Evolutionary conservation across 1,284 basidiomycete species (phyloP), one percentile per base, ranked within the genome.

Genomic region (Austroboletus novae-zelandiae): DNA sequence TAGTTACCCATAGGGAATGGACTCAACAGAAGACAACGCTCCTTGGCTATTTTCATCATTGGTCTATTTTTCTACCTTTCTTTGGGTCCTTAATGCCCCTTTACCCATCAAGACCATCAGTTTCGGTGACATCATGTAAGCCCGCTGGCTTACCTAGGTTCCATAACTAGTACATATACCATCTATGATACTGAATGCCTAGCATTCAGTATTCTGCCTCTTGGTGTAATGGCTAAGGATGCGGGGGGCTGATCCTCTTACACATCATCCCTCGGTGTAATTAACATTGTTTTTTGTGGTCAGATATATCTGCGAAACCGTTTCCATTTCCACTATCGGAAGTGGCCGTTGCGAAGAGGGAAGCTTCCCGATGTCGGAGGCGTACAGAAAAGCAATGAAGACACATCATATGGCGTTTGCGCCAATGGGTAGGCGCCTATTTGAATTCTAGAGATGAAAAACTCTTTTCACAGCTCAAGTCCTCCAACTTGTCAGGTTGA

Each of bases 81-180:
- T 0, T 61, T 91, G 17, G 88, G 89, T 9, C 78, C 82, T 2
- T 54, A 80, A 80, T 66, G 75, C 80, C 10, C 72, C 20, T 23
- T 23, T 4, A 23, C 5, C 84, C 5, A 83, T 89, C 45, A 80
- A 87, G 63, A 86, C 86, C 2, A 81, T 92, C 34, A 89, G 90
- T 0, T 91, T 92, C 60, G 91, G 91, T 9, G 90, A 93, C 62
- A 83, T 91, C 42, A 65, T n/a, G n/a, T n/a, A n/a, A n/a, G n/a
- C n/a, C n/a, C n/a, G n/a, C n/a, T n/a, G n/a, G n/a, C n/a, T n/a
- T n/a, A n/a, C n/a, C n/a, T n/a, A n/a, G n/a, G n/a, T n/a, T n/a
- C n/a, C n/a, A n/a, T n/a, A n/a, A n/a, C n/a, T n/a, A n/a, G n/a
- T n/a, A n/a, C n/a, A n/a, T n/a, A n/a, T n/a, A n/a, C n/a, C n/a